Conservation (phyloP, 1,284 basidiomycete species). For the Coriolopsis trogii region DNA sequence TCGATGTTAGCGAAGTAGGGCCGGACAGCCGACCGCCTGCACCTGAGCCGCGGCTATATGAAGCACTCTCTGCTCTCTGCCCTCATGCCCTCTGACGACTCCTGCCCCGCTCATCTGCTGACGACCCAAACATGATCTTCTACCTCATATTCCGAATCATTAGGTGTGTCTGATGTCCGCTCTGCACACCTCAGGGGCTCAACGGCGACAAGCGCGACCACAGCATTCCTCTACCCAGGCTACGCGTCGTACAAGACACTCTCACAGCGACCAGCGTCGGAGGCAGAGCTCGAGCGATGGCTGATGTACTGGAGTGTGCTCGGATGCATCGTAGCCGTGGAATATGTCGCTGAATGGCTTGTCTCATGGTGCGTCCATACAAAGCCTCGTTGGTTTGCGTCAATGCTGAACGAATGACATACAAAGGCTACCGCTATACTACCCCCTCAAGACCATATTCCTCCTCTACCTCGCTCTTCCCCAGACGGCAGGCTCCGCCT, state of each 20-base stretch:
- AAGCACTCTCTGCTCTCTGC: constrained; percentile 12
- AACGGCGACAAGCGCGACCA: constrained; percentile 52
- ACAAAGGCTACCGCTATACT: constrained; percentile 86
- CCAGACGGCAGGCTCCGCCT: constrained; percentile 83
- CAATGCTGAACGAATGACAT: constrained; percentile 12
- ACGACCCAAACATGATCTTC: constrained; percentile 30
- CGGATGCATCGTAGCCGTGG: constrained; percentile 73
- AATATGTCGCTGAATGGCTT: constrained; percentile 83
- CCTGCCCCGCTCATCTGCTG: not conserved
- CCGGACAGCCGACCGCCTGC: constrained; percentile 8
- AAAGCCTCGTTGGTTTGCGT: not conserved
- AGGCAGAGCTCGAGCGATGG: constrained; percentile 83
- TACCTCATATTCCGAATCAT: constrained; percentile 34
- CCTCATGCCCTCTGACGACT: constrained; percentile 12
- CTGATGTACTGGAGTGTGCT: constrained; percentile 91
- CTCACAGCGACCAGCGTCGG: constrained; percentile 76
- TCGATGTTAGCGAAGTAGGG: constrained; percentile 8
- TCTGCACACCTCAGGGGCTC: constrained; percentile 1
- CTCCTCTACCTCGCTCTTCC: constrained; percentile 91
- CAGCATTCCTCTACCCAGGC: constrained; percentile 79
- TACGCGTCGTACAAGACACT: constrained; percentile 88
- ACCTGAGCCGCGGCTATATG: no score
- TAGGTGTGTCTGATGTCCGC: constrained; percentile 15
- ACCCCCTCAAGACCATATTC: constrained; percentile 80
- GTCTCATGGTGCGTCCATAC: constrained; percentile 66